Evolutionary conservation across 2,329 filamentous ascomycete species (phyloP).

Genomic region (Fusarium dlaminii): DNA sequence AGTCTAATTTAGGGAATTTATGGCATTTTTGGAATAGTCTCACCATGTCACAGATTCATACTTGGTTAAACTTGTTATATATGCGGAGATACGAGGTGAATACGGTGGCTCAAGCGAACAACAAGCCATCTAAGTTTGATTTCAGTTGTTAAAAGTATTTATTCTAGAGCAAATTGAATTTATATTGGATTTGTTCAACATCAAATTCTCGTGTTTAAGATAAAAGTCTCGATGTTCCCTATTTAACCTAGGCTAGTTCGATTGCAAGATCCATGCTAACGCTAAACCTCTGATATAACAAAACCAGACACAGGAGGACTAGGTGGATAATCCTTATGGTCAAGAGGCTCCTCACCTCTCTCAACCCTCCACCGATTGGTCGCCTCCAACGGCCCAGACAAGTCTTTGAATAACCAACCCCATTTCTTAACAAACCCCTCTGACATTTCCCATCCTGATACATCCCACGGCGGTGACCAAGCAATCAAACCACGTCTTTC

Average conservation of each 20-base stretch:
- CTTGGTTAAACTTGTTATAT: background rate
- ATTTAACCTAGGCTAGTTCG: background rate
- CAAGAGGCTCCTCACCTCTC: conserved; percentile 18
- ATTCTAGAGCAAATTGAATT: background rate
- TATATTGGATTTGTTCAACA: background rate
- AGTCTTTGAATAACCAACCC: conserved; percentile 28
- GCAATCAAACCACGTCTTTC: conserved; percentile 52
- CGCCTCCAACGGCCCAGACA: conserved; percentile 8
- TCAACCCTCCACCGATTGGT: conserved; percentile 32
- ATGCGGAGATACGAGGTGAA: background rate
- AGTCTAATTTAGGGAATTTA: too few species aligned
- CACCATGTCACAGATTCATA: background rate
- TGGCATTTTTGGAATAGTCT: background rate
- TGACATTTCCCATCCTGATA: conserved; percentile 36
- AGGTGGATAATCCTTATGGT: background rate
- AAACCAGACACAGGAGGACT: background rate
- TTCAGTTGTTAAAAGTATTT: too few species aligned
- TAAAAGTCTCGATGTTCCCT: background rate
- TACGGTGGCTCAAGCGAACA: background rate
- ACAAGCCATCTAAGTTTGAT: background rate
- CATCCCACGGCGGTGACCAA: conserved; percentile 47
- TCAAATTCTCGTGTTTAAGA: background rate
- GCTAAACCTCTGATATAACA: background rate
- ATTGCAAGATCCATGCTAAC: background rate
- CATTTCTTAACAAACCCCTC: conserved; percentile 35